Percentiles rank a stretch among this genome's conserved stretches.
phyloP scores from a whole-genome alignment of 257 asterid genomes.

The Jacaranda copaia region DNA sequence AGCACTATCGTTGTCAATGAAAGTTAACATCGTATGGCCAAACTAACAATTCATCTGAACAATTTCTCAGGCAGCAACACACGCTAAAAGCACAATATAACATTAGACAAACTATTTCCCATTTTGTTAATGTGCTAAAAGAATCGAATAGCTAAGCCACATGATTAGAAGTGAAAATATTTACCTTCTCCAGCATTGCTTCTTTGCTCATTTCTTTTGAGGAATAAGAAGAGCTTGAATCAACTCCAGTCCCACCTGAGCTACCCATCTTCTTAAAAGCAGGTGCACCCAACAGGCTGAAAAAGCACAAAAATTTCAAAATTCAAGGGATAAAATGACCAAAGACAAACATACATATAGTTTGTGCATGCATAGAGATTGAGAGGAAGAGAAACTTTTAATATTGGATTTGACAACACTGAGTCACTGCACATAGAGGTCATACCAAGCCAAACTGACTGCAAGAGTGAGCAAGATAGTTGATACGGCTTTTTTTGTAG shows the following conservation, averaged over 20 bases:
- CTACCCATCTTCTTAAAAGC: constrained; percentile 96
- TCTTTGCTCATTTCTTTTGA: constrained; percentile 90
- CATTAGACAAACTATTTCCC: not conserved
- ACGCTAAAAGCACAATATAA: constrained; percentile 16
- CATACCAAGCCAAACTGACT: constrained; percentile 89
- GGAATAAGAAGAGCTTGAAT: constrained; percentile 87
- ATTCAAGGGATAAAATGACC: constrained; percentile 19
- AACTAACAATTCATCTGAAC: constrained; percentile 8
- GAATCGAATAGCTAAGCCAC: constrained; percentile 24
- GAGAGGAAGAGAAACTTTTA: constrained; percentile 23
- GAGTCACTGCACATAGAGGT: constrained; percentile 22
- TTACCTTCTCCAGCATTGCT: constrained; percentile 88
- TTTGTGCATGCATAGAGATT: constrained; percentile 12
- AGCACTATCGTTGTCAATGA: constrained; percentile 1
- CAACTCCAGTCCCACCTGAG: constrained; percentile 97
- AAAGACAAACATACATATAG: not conserved
- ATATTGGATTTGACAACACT: constrained; percentile 4
- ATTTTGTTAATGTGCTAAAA: not conserved
- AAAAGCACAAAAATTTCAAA: constrained; percentile 33
- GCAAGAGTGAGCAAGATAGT: constrained; percentile 83
- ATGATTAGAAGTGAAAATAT: constrained; percentile 18
- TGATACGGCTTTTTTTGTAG: constrained; percentile 80
- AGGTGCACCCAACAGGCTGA: constrained; percentile 79
- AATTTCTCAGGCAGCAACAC: not conserved
- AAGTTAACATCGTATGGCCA: constrained; percentile 12